Evolutionary conservation across 108 stramenopile genomes (phyloP), one percentile per base, ranked within the genome.

Genomic region (Bacterosira constricta): DNA sequence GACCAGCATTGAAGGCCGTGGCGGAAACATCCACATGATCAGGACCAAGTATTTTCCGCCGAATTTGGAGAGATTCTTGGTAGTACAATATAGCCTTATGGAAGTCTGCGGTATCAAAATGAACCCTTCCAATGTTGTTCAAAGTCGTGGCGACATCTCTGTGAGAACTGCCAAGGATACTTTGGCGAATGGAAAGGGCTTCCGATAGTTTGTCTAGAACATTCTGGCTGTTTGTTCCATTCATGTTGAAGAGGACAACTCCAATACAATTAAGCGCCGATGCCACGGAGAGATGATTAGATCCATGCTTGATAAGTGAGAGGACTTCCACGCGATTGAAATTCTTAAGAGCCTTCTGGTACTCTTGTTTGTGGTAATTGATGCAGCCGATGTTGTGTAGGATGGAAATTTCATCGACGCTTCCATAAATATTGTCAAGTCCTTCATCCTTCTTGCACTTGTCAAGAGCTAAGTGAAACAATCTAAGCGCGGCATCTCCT

Each of bases 301-400:
- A 37, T 6, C 58, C 58, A 20, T 34, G 39, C 2, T 39, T 18
- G 1, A 23, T n/a, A 38, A 15, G 6, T 29, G 35, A 6, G 1
- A 25, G 1, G 18, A 25, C 2, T 2, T 38, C 15, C 21, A 37
- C 58, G 15, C 53, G 23, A 5, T 36, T 71, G 61, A 70, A 84
- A 11, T 66, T 57, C 21, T 34, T 11, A 2, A 82, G 61, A 4
- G 83, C 67, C 25, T 79, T 64, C 0, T 67, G 69, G 32, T 63
- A 68, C 7, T 81, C 62, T 31, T 59, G 38, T 60, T 71, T 63
- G 23, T 81, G 55, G 38, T 84, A 88, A 30, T 84, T 76, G 35
- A 75, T 59, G 60, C 82, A 82, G 23, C 83, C 88, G 36, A 86
- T 82, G 30, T 83, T 84, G 63, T 83, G 87, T 11, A 88, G 79